Base-by-base conservation (phyloP, 73 alveolate genomes). In the Symbiodinium natans region DNA sequence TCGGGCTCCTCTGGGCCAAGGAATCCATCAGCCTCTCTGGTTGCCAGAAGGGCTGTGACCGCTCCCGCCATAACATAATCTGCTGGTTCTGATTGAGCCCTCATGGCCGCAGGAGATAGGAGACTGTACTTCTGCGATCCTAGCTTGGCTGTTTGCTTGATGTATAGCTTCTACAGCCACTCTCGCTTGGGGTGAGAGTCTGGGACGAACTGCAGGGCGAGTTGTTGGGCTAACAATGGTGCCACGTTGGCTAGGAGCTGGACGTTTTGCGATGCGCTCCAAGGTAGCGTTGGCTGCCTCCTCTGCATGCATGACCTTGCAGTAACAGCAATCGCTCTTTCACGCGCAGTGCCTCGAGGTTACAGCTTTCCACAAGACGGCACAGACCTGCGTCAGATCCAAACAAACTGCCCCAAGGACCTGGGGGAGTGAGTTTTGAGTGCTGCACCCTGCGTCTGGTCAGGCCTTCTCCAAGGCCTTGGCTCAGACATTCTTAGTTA, bases 401-500 rank as follows among this genome's bases (percentile, higher is more conserved):
- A n/a, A n/a, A n/a, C n/a, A n/a, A n/a, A n/a, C n/a, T n/a, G n/a
- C n/a, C n/a, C n/a, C n/a, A n/a, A n/a, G n/a, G n/a, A n/a, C n/a
- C n/a, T n/a, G n/a, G n/a, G n/a, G n/a, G n/a, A n/a, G n/a, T n/a
- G n/a, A n/a, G n/a, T n/a, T 19, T 36, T n/a, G n/a, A 27, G 71
- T 39, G 3, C 63, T 39, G 73, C 74, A n/a, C 92, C 92, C 75
- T 41, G 42, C 41, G 92, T 42, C 92, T 36, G 19, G 41, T 27
- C 43, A 39, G 71, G 42, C 92, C 73, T 41, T 42, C 92, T 42
- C 41, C 92, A 74, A 83, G 48, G 41, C 71, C 74, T 42, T 36
- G 41, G 40, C n/a, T 34, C 36, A 73, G 2, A 73, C 23, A 0
- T 25, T 23, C 27, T 23, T 29, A 21, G 27, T 21, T 21, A 56